Evolutionary conservation across 257 asterid genomes (phyloP).

Genomic region (Nicotiana attenuata): DNA sequence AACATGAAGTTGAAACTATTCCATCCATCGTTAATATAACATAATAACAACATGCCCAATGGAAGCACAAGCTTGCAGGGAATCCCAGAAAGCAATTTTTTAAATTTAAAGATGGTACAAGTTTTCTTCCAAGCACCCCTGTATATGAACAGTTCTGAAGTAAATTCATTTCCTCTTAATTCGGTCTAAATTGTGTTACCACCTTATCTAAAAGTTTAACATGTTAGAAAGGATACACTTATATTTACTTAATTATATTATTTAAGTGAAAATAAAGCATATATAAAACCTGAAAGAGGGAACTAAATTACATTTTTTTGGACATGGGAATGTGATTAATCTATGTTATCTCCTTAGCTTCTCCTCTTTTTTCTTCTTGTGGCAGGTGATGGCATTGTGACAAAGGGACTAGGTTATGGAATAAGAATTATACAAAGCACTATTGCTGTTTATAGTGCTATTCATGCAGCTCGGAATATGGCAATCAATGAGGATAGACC

Average conservation of each 20-base stretch:
- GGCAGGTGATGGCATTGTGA: slow-evolving; percentile 84
- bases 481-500: slow-evolving; percentile 62
- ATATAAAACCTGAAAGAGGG: no score
- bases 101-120: no score
- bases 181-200: no score
- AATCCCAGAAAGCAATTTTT: no score
- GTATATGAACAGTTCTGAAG: slow-evolving; percentile 67
- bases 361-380: background rate
- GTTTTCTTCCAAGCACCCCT: slow-evolving; percentile 50
- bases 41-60: no score
- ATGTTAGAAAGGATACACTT: no score
- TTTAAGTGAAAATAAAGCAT: no score
- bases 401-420: slow-evolving; percentile 80
- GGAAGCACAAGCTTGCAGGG: no score
- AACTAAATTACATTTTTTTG: background rate
- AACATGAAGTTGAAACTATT: no score
- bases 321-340: background rate
- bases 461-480: slow-evolving; percentile 73
- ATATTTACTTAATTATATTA: no score
- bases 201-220: background rate
- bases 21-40: no score
- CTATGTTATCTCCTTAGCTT: background rate
- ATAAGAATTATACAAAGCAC: slow-evolving; percentile 70
- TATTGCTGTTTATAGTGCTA: slow-evolving; percentile 62
- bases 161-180: slow-evolving; percentile 10